Evolutionary conservation across 192 early-diverging fungal genomes (phyloP), one percentile per base, ranked within the genome.

Genomic region (Chytriomyces confervae): DNA sequence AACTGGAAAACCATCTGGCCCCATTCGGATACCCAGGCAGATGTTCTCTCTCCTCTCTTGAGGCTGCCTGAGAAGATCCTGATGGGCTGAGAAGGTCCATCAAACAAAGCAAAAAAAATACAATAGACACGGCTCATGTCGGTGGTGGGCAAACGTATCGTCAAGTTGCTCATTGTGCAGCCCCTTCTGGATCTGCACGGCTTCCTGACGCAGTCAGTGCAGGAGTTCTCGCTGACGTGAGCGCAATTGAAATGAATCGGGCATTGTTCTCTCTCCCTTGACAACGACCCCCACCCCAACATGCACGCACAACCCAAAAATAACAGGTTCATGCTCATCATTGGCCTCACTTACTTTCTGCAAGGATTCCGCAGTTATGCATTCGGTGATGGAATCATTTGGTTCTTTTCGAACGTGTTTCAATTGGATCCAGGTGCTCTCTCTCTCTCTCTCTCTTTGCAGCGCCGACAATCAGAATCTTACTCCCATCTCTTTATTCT

Each of bases 351-450:
- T 3, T 79, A 79, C 74, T 79, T 79, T 50, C 62, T 79, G 62
- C 78, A 79, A 77, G 78, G 78, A 46, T 79, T 79, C 51, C 60
- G 78, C 50, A 20, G 48, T 48, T 79, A 79, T 51, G 78, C 78
- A 10, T 76, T 79, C 75, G 78, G 78, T 1, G 78, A 75, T 43
- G 78, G 70, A 65, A 79, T 79, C 29, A 79, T 72, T 61, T 79
- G 78, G 78, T 79, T 73, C 74, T 68, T 75, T 57, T 45, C 24
- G 6, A 46, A 77, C 24, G 64, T 76, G 6, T 69, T 69, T 63
- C 48, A 53, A 10, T 3, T 76, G 18, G 74, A 76, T 66, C 74
- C 74, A 44, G 74, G 72, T 63, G 9, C 10, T 46, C 48, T 65
- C 10, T 65, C n/a, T 27, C 0, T 27, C 63, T 27, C 18, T 60